phyloP scores from a whole-genome alignment of 1,284 basidiomycete species.

The Ustilago curta region DNA sequence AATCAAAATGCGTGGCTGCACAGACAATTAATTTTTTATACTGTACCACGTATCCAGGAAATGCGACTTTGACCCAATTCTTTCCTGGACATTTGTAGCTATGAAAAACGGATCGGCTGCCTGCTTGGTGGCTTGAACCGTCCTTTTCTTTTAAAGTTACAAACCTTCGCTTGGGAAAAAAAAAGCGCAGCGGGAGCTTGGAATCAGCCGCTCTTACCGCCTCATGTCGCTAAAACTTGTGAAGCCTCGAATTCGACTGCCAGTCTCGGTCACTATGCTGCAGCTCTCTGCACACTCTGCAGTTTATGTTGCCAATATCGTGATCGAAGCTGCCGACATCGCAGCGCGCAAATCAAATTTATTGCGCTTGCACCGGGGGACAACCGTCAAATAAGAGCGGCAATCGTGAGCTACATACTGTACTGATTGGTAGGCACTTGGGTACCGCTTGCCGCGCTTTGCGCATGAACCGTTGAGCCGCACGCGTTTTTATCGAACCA shows the following conservation, averaged over 20 bases:
- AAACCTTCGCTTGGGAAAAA: constrained; percentile 42
- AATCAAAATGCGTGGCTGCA: constrained; percentile 3
- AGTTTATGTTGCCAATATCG: too few species aligned
- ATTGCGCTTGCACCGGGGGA: neutral
- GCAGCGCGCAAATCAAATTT: neutral
- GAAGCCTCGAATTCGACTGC: neutral
- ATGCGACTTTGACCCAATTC: neutral
- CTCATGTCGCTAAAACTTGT: neutral
- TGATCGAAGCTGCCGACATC: neutral
- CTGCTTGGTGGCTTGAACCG: constrained; percentile 1
- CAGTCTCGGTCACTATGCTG: too few species aligned
- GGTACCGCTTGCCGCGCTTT: neutral
- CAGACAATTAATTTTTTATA: neutral
- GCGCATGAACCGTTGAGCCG: neutral
- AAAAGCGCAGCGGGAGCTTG: constrained; percentile 9
- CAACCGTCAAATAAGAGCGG: constrained; percentile 6
- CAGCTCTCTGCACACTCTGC: too few species aligned
- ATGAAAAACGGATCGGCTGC: neutral
- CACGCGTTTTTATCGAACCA: too few species aligned
- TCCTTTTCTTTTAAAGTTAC: constrained; percentile 9
- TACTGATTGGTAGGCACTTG: neutral
- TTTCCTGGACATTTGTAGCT: neutral
- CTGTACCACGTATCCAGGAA: neutral
- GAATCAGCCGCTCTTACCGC: neutral
- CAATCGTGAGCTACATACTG: neutral